phyloP scores from a whole-genome alignment of 2,329 filamentous ascomycete genomes.

The Microdochium trichocladiopsis region DNA sequence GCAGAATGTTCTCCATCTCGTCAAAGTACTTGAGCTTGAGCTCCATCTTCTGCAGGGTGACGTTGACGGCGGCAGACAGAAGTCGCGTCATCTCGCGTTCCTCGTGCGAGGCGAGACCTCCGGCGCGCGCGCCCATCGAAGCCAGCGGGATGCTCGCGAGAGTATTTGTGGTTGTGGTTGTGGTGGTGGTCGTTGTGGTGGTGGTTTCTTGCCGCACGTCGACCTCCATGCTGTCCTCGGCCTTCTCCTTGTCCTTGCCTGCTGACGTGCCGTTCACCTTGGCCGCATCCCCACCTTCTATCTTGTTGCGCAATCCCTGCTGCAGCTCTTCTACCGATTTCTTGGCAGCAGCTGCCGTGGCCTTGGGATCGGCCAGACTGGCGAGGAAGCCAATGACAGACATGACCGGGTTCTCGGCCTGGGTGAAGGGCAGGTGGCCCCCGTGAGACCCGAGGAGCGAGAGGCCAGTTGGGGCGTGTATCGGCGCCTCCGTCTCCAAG shows the following conservation, averaged over 20 bases:
- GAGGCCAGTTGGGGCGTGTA: constrained; percentile 49
- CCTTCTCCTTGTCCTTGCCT: constrained; percentile 48
- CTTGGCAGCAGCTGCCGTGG: constrained; percentile 84
- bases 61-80: constrained; percentile 85
- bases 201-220: constrained; percentile 47
- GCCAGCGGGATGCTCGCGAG: constrained; percentile 77
- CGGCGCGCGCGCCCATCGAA: constrained; percentile 76
- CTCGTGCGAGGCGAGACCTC: constrained; percentile 87
- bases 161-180: constrained; percentile 36
- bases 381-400: constrained; percentile 93
- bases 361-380: constrained; percentile 80
- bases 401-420: constrained; percentile 93
- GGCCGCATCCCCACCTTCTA: constrained; percentile 51
- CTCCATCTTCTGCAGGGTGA: constrained; percentile 92
- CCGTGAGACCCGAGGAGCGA: constrained; percentile 64
- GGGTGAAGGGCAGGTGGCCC: constrained; percentile 81
- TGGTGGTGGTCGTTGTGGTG: constrained; percentile 42
- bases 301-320: constrained; percentile 67
- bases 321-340: constrained; percentile 84
- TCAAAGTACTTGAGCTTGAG: constrained; percentile 94
- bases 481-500: constrained; percentile 64
- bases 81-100: constrained; percentile 94
- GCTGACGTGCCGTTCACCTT: constrained; percentile 43
- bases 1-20: constrained; percentile 88
- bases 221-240: constrained; percentile 55